Evolutionary conservation across 257 asterid species (phyloP), one percentile per base, ranked within the genome.

Genomic region (Leptodermis oblonga): DNA sequence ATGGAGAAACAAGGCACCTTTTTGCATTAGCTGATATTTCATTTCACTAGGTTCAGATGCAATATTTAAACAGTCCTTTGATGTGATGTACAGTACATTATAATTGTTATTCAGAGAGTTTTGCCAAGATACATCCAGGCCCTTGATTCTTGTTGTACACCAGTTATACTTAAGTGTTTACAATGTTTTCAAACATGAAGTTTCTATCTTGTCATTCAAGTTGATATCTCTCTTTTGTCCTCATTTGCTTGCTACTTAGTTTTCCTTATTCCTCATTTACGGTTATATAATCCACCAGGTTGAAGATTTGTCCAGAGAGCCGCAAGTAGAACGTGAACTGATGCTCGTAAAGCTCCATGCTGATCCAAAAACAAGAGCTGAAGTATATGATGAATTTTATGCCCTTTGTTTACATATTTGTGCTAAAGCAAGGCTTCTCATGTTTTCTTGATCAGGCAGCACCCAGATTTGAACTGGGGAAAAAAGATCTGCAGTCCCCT

Each of bases 301-400:
- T 37, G 94, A 88, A 69, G 97, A 90, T 77, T 74, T 88, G 67
- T 90, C 97, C 14, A 82, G 74, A 79, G 92, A 86, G 75, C 81
- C 94, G 39, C 96, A 81, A 80, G 96, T 90, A 45, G 97, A 90
- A 85, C 92, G 97, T 61, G 97, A 90, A 79, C 77, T 90, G 74
- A 85, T 90, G 94, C 94, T 90, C 72, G 80, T 88, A 74, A 90
- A 90, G 80, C 83, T 90, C 75, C 80, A 83, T 62, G 87, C 92
- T 64, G 89, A 90, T 74, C 77, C 84, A 76, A 77, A 64, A 58
- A 78, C 89, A 67, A 85, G 82, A 81, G 86, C 89, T 69, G 97
- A 90, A 73, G 97, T 90, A 84, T 64, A 74, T 17, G 23, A 9
- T 31, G 39, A 4, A 49, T 70, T 37, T n/a, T 26, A 1, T 74